phyloP scores from a whole-genome alignment of 2,329 filamentous ascomycete species.

The Ophiostoma novo-ulmi region DNA sequence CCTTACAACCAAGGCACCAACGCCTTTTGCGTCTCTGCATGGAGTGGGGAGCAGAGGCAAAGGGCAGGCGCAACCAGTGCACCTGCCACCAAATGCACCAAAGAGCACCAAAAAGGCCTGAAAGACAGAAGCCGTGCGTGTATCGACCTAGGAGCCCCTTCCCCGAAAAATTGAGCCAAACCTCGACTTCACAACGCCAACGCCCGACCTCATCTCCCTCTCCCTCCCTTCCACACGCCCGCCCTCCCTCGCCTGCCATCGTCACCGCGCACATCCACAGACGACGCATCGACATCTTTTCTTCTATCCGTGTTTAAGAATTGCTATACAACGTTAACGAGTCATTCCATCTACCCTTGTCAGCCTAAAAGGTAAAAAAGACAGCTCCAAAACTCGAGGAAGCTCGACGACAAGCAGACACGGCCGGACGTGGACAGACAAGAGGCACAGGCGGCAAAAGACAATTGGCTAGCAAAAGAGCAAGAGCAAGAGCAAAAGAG shows the following conservation, averaged over 20 bases:
- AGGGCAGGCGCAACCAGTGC: slow-evolving; percentile 5
- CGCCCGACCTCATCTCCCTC: slow-evolving; percentile 3
- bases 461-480: background rate
- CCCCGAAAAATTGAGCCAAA: slow-evolving; percentile 24
- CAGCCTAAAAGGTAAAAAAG: slow-evolving; percentile 15
- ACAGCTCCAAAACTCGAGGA: background rate
- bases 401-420: background rate
- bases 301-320: background rate
- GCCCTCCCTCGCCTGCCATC: slow-evolving; percentile 15
- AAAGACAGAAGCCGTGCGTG: slow-evolving; percentile 13
- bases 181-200: slow-evolving; percentile 13
- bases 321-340: slow-evolving; percentile 13
- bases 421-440: background rate
- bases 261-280: background rate
- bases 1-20: background rate
- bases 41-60: background rate
- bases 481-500: no score
- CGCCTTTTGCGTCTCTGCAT: background rate
- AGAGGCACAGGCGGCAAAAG: background rate
- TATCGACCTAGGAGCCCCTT: slow-evolving; percentile 21
- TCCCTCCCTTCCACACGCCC: slow-evolving; percentile 8
- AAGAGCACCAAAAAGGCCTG: slow-evolving; percentile 4
- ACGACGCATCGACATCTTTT: background rate
- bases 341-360: slow-evolving; percentile 15
- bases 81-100: background rate